Evolutionary conservation across 1,284 basidiomycete species (phyloP).

Genomic region (Hemileccinum hortonii): DNA sequence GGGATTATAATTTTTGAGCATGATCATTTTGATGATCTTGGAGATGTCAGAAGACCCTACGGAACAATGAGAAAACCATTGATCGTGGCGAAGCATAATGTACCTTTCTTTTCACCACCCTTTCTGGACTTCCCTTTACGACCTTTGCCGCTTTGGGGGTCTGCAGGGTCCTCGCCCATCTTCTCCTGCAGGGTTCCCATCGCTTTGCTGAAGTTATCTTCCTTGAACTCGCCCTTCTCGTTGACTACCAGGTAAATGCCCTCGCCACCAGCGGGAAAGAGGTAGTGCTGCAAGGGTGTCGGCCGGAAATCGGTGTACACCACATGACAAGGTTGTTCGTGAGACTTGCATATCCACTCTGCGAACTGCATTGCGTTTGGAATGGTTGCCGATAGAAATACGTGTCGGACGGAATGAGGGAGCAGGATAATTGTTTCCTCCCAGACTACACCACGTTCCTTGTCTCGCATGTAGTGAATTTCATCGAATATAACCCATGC

Average conservation of each 20-base stretch:
- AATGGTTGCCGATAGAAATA: conserved; percentile 99
- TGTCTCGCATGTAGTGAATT: conserved; percentile 99
- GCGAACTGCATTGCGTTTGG: conserved; percentile 99
- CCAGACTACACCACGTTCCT: conserved; percentile 86
- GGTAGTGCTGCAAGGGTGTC: conserved; percentile 96
- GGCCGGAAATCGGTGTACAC: conserved; percentile 99
- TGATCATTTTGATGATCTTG: conserved; percentile 99
- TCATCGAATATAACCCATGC: conserved; percentile 99
- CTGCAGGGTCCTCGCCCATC: conserved; percentile 92
- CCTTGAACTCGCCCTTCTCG: conserved; percentile 94
- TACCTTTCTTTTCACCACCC: conserved; percentile 89
- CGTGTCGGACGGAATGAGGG: conserved; percentile 94
- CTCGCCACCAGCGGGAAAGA: conserved; percentile 95
- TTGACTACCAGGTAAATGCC: conserved; percentile 98
- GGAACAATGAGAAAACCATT: conserved; percentile 9
- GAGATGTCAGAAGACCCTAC: conserved; percentile 91
- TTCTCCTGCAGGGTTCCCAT: conserved; percentile 90
- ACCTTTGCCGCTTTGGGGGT: conserved; percentile 77
- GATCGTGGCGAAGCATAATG: not conserved
- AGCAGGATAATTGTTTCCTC: conserved; percentile 96
- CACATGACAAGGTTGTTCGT: conserved; percentile 98
- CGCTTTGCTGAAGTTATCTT: conserved; percentile 97
- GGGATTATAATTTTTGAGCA: conserved; percentile 97
- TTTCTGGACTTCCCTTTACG: conserved; percentile 89
- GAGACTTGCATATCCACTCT: conserved; percentile 97